Percentiles rank a stretch among this genome's conserved stretches.
These are phyloP conservation scores for Fraxinus pennsylvanica DNA, from an alignment of 257 asterid species.

Conservation along the genomic window DNA sequence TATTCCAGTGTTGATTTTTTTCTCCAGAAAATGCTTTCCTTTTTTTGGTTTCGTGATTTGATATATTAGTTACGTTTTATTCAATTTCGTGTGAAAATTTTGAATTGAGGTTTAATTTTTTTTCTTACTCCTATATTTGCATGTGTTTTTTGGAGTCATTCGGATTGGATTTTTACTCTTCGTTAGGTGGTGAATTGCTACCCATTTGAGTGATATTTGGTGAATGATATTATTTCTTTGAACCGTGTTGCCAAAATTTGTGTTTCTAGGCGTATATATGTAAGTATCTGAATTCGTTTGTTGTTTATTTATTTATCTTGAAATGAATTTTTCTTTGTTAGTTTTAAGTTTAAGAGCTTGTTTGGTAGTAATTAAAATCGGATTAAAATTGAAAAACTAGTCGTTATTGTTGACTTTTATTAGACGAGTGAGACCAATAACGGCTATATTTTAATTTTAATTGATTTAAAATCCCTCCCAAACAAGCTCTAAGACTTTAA, in stretches of 20 bases:
- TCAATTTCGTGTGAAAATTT: neutral
- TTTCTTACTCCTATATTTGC: neutral
- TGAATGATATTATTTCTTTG: neutral
- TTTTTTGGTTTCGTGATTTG: neutral
- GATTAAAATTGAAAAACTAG: no score
- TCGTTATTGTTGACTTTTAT: no score
- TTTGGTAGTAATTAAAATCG: no score
- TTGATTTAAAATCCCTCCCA: no score
- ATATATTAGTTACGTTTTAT: constrained; percentile 1
- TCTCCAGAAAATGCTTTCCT: neutral
- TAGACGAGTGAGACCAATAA: no score
- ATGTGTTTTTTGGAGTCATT: neutral
- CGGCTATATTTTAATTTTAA: no score
- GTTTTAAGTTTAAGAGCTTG: neutral
- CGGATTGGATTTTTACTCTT: neutral
- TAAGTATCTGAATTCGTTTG: neutral
- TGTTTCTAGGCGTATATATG: neutral
- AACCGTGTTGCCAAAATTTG: neutral
- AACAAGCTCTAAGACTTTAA: neutral
- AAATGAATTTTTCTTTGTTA: neutral
- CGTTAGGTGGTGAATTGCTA: constrained; percentile 7
- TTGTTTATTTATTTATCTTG: neutral
- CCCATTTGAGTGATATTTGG: neutral
- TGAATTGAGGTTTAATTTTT: neutral
- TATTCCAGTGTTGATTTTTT: neutral